phyloP scores from a whole-genome alignment of 2,329 filamentous ascomycete genomes.

The Aspergillus sergii region DNA sequence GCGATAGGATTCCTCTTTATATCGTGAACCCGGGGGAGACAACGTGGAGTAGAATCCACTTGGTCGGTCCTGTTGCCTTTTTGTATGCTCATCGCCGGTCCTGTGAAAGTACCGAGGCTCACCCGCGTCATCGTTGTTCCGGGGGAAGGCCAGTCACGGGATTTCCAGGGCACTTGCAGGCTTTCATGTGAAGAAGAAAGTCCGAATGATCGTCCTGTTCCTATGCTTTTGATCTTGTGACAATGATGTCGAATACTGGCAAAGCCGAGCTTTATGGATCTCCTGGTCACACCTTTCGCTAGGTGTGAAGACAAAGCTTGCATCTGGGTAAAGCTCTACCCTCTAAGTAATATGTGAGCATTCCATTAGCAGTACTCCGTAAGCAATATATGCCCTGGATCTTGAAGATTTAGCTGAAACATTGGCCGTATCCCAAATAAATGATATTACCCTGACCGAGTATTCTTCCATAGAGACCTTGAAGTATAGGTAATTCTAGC shows the following conservation, averaged over 20 bases:
- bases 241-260: neutral
- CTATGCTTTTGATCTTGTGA: neutral
- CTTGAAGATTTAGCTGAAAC: no score
- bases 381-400: no score
- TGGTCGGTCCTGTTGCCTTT: conserved; percentile 24
- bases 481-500: no score
- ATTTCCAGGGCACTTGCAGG: conserved; percentile 12
- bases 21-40: conserved; percentile 13
- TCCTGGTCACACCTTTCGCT: neutral
- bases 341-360: neutral
- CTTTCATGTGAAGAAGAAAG: conserved; percentile 27
- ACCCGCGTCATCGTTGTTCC: conserved; percentile 30
- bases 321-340: neutral
- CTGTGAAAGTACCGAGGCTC: conserved; percentile 37
- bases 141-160: conserved; percentile 25
- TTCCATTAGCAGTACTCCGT: neutral
- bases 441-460: neutral
- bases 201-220: conserved; percentile 18
- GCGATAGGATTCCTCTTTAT: conserved; percentile 16
- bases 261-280: neutral
- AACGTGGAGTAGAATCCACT: conserved; percentile 9
- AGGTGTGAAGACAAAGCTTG: neutral
- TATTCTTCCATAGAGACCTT: no score
- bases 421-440: no score
- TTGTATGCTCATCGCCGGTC: conserved; percentile 17